Evolutionary conservation across 2,329 filamentous ascomycete genomes (phyloP).

Genomic region (Paraphoma sp.): DNA sequence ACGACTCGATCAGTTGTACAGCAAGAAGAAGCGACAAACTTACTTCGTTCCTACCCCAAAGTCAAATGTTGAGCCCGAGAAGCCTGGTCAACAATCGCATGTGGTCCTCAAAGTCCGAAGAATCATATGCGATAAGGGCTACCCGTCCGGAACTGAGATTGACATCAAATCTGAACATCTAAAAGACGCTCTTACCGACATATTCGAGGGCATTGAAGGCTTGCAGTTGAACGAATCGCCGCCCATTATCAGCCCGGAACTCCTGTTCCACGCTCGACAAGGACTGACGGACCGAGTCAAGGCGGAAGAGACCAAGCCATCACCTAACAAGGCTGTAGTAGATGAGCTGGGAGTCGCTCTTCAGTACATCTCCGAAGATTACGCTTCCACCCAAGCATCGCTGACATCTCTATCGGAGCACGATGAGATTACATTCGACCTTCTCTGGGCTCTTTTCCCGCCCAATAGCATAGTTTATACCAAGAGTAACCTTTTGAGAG

Average conservation of each 20-base stretch:
- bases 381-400: slow-evolving; percentile 7
- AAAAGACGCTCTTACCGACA: slow-evolving; percentile 11
- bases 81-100: slow-evolving; percentile 6
- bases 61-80: neutral
- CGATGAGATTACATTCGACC: slow-evolving; percentile 19
- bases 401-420: slow-evolving; percentile 6
- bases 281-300: slow-evolving; percentile 11
- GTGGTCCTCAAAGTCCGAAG: slow-evolving; percentile 17
- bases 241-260: slow-evolving; percentile 16
- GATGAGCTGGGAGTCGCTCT: slow-evolving; percentile 14
- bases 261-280: slow-evolving; percentile 14
- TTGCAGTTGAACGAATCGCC: slow-evolving; percentile 15
- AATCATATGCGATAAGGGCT: slow-evolving; percentile 16
- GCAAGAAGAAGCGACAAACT: slow-evolving; percentile 14
- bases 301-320: slow-evolving; percentile 8
- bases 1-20: slow-evolving; percentile 12
- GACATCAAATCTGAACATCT: slow-evolving; percentile 16
- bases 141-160: slow-evolving; percentile 11
- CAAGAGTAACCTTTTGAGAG: slow-evolving; percentile 7
- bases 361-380: slow-evolving; percentile 18
- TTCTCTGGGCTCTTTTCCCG: slow-evolving; percentile 23
- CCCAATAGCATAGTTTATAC: slow-evolving; percentile 14
- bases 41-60: slow-evolving; percentile 15
- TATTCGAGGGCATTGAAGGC: slow-evolving; percentile 14
- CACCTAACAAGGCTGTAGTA: slow-evolving; percentile 9